Evolutionary conservation across 257 asterid genomes (phyloP).

Genomic region (Solanum sitiens): DNA sequence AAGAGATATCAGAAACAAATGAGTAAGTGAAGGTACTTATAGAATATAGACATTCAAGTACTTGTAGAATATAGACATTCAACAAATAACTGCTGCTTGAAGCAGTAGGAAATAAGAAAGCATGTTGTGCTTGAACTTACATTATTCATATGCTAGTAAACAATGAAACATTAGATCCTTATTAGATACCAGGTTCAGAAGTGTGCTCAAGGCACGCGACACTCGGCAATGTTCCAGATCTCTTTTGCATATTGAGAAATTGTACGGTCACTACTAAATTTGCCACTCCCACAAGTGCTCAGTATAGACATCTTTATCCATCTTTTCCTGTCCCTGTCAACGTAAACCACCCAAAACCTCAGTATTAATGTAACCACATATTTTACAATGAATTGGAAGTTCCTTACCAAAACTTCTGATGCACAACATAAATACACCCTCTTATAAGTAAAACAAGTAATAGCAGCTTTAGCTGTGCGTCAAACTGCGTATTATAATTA

Average conservation of each 20-base stretch:
- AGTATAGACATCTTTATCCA: conserved; percentile 95
- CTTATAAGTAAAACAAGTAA: neutral
- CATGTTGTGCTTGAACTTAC: neutral
- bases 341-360: neutral
- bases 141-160: neutral
- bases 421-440: neutral
- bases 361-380: neutral
- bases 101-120: neutral
- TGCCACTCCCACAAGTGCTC: conserved; percentile 94
- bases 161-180: neutral
- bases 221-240: conserved; percentile 71
- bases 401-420: neutral
- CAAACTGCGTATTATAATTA: neutral
- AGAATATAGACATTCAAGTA: neutral
- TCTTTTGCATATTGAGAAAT: conserved; percentile 85
- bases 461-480: neutral
- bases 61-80: neutral
- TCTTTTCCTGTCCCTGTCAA: conserved; percentile 81
- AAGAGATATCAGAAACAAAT: neutral
- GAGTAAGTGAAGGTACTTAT: neutral
- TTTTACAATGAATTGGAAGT: neutral
- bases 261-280: conserved; percentile 94
- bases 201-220: conserved; percentile 31
- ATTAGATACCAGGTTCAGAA: neutral
- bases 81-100: neutral